A percentile compares a stretch with the other conserved stretches of the same genome.
These are phyloP conservation scores for Sclerotinia trifoliorum DNA, from an alignment of 2,329 filamentous ascomycete species.

Conservation along the genomic window DNA sequence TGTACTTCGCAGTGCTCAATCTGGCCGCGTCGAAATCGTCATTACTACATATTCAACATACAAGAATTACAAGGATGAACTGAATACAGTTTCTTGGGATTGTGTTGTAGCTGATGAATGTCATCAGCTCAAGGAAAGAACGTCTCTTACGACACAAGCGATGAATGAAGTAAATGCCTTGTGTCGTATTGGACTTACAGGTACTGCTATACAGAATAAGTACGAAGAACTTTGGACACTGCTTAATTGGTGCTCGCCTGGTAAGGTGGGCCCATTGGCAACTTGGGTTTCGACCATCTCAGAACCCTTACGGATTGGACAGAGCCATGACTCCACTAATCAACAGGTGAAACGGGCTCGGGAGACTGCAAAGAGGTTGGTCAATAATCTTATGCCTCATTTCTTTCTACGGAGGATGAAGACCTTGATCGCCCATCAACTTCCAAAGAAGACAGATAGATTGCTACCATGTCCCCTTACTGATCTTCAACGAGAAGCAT, in stretches of 20 bases:
- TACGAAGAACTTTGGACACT: slow-evolving; percentile 97
- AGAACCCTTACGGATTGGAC: slow-evolving; percentile 78
- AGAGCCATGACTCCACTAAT: slow-evolving; percentile 80
- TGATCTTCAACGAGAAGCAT: slow-evolving; percentile 74
- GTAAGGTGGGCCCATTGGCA: slow-evolving; percentile 61
- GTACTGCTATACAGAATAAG: slow-evolving; percentile 95
- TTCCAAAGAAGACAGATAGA: slow-evolving; percentile 91
- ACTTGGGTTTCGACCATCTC: slow-evolving; percentile 80
- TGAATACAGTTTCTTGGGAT: slow-evolving; percentile 91
- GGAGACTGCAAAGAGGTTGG: slow-evolving; percentile 78
- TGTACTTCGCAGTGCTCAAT: slow-evolving; percentile 67
- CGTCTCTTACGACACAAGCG: slow-evolving; percentile 74
- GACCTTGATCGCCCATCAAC: slow-evolving; percentile 82
- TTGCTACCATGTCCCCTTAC: slow-evolving; percentile 95
- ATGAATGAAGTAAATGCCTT: slow-evolving; percentile 90
- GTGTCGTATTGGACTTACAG: slow-evolving; percentile 88
- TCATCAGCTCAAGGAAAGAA: slow-evolving; percentile 79
- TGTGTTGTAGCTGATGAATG: slow-evolving; percentile 94
- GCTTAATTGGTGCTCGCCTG: slow-evolving; percentile 94
- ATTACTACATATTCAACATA: slow-evolving; percentile 95
- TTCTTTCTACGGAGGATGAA: slow-evolving; percentile 96
- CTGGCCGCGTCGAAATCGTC: slow-evolving; percentile 82
- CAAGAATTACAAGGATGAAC: slow-evolving; percentile 65
- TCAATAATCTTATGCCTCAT: slow-evolving; percentile 79
- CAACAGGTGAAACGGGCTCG: slow-evolving; percentile 78